phyloP scores from a whole-genome alignment of 208 protist genomes.

The Wallacemonas rigidus region DNA sequence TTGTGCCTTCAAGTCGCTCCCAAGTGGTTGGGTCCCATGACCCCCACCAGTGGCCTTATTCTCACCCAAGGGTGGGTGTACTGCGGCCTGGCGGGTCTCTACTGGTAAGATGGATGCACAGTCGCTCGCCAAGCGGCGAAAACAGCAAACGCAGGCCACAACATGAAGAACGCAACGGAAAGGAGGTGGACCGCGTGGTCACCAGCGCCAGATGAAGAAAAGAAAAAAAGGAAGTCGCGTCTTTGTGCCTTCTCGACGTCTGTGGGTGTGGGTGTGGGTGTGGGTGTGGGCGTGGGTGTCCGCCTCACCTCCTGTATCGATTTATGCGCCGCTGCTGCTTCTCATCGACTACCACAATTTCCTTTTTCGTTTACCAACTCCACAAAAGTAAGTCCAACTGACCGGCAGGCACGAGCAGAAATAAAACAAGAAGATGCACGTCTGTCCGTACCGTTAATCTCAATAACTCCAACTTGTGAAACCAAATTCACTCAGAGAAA shows the following conservation, averaged over 20 bases:
- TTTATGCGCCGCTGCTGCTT: too few relatives aligned
- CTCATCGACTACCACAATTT: not conserved
- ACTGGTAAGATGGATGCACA: conserved; percentile 24
- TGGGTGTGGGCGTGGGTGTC: too few relatives aligned
- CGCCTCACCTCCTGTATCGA: too few relatives aligned
- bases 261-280: too few relatives aligned
- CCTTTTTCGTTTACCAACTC: conserved; percentile 14
- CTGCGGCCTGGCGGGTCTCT: conserved; percentile 53
- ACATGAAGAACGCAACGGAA: too few relatives aligned
- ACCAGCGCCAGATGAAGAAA: too few relatives aligned
- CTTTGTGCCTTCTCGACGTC: too few relatives aligned
- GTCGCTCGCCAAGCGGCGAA: not conserved
- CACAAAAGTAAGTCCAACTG: not conserved
- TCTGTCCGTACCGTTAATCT: not conserved
- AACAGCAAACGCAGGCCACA: too few relatives aligned
- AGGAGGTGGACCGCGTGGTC: too few relatives aligned
- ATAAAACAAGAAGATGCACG: conserved; percentile 2
- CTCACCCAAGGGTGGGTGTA: conserved; percentile 70
- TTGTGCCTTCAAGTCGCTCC: conserved; percentile 46
- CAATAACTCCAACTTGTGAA: conserved; percentile 10
- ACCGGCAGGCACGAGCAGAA: not conserved
- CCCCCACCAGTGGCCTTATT: conserved; percentile 63
- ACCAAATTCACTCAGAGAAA: not conserved
- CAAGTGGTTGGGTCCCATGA: conserved; percentile 59
- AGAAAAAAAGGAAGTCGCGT: too few relatives aligned